Evolutionary conservation across 2,329 filamentous ascomycete genomes (phyloP).

Genomic region (Hypoxylon sp.): DNA sequence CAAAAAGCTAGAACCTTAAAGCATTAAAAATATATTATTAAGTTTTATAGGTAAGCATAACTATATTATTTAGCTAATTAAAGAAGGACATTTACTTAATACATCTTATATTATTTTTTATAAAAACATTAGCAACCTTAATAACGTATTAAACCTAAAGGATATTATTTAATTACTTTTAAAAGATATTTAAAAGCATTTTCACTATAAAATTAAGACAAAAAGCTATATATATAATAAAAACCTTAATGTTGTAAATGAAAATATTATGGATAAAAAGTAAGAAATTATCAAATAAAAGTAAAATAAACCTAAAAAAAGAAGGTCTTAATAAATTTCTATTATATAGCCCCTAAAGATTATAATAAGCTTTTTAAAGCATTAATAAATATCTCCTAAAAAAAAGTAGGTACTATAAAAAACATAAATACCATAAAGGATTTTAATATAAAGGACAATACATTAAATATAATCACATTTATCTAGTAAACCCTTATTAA

Average conservation of each 20-base stretch:
- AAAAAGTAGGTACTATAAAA: neutral
- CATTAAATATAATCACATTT: neutral
- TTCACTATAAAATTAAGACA: neutral
- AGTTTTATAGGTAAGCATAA: neutral
- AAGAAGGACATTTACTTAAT: neutral
- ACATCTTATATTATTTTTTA: neutral
- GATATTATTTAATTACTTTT: neutral
- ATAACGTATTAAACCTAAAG: neutral
- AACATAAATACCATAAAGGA: neutral
- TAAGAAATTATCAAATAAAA: neutral
- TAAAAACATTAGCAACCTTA: neutral
- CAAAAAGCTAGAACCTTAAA: neutral
- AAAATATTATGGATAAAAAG: neutral
- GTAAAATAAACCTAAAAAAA: neutral
- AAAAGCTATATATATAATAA: neutral
- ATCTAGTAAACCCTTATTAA: neutral
- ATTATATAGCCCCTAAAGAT: neutral
- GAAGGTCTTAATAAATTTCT: neutral
- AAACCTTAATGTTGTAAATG: neutral
- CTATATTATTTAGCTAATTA: neutral
- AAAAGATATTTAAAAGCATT: neutral
- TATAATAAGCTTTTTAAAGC: neutral
- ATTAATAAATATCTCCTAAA: neutral
- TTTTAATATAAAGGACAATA: neutral
- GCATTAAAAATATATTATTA: neutral